Conservation (phyloP, 129 eudicot genomes). For the Kitagawia praeruptora region DNA sequence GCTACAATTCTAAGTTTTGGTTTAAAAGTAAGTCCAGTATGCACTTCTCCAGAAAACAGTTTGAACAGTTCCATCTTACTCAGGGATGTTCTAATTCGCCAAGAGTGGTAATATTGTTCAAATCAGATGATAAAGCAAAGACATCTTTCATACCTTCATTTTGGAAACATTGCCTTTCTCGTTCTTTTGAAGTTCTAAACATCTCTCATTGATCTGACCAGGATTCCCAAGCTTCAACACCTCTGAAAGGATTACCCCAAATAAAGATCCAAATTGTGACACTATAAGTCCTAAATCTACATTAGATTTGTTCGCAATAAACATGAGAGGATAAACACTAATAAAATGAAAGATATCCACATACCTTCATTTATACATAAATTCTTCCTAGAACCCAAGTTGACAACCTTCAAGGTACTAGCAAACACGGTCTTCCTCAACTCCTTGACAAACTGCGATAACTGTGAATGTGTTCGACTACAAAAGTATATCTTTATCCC, state of each 20-base stretch:
- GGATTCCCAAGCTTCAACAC: constrained; percentile 66
- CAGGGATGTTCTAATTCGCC: neutral
- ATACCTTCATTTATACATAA: constrained; percentile 88
- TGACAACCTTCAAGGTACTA: constrained; percentile 55
- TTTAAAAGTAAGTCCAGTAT: neutral
- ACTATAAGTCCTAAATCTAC: neutral
- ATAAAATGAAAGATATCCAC: neutral
- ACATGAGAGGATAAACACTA: neutral
- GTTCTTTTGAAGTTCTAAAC: constrained; percentile 88
- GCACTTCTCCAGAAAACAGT: neutral
- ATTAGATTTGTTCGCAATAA: neutral
- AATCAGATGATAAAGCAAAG: constrained; percentile 5
- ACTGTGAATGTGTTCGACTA: constrained; percentile 95
- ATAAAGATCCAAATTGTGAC: neutral
- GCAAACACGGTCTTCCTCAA: constrained; percentile 71
- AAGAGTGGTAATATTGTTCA: neutral
- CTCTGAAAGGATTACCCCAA: constrained; percentile 30
- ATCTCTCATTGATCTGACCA: constrained; percentile 64
- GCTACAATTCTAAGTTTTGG: neutral
- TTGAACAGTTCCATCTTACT: neutral
- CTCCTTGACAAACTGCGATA: constrained; percentile 83
- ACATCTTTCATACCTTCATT: constrained; percentile 44
- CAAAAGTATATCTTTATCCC: constrained; percentile 68
- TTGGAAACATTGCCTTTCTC: constrained; percentile 55
- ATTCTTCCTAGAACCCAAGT: constrained; percentile 89